Evolutionary conservation across 495 filamentous ascomycete genomes (phyloP), one percentile per base, ranked within the genome.

Genomic region (Penicillium lividum): DNA sequence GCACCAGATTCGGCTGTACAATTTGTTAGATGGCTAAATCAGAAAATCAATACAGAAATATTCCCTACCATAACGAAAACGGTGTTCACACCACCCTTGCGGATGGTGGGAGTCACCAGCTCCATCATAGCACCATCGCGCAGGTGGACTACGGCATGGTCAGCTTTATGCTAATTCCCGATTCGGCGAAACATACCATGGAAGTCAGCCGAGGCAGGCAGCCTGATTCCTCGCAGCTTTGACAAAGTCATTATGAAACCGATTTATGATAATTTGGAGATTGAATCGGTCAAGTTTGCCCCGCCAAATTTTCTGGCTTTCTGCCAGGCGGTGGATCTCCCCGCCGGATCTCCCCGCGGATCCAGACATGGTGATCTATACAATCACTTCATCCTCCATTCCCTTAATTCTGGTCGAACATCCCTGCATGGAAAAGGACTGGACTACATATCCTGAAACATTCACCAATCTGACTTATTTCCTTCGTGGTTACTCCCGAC

Each of bases 81-180:
- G 18, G 85, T 89, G 71, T 93, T 88, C 60, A 90, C 86, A 50
- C 87, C 87, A 61, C 89, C 92, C 57, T 80, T 69, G 49, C 83
- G 77, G 63, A 96, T 88, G 27, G 82, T 87, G 18, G 89, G 89
- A 43, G 86, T 87, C 29, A 96, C 90, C n/a, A 89, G 74, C 56
- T 92, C 80, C 83, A 91, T 89, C 81, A 96, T 90, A 45, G 81
- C 76, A 2, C 87, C 90, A 74, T 94, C 87, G 42, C 92, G 83
- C 54, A 96, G 80, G 69, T 91, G 90, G 61, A 80, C 76, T 78
- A 40, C 53, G 22, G 57, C 53, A 48, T 34, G 36, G 45, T 56
- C 36, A 47, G 49, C 16, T 43, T 33, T 55, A 0, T 38, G 30
- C 30, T 7, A 49, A 33, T 34, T 51, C 44, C 36, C 58, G n/a